Conservation (phyloP, 768 basidiomycete species). For the Boletus reticuloceps region DNA sequence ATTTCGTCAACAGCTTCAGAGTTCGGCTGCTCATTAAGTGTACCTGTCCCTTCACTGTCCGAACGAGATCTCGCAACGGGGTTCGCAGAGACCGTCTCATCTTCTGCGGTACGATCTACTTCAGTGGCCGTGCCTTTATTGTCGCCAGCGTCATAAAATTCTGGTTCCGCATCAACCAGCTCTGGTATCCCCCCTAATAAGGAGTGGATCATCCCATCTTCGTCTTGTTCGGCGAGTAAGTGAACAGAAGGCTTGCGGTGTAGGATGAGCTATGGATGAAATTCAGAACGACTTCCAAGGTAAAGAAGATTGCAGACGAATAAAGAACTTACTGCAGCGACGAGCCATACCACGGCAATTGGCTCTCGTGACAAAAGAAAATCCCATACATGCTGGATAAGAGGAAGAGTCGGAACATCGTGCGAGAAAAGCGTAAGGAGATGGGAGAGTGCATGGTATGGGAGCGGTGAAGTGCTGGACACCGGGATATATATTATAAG, state of each 20-base stretch:
- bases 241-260: slow-evolving; percentile 66
- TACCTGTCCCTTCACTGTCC: background rate
- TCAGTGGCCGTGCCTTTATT: background rate
- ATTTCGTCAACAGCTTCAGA: background rate
- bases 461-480: slow-evolving; percentile 68
- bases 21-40: background rate
- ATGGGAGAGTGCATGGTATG: slow-evolving; percentile 88
- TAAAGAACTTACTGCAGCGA: slow-evolving; percentile 55
- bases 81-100: background rate
- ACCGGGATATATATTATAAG: background rate
- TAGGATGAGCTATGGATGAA: slow-evolving; percentile 58
- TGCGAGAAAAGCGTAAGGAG: slow-evolving; percentile 91
- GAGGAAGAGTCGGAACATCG: slow-evolving; percentile 84
- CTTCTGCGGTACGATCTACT: background rate
- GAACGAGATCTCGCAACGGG: background rate
- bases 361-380: slow-evolving; percentile 84
- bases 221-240: slow-evolving; percentile 61
- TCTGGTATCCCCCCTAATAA: slow-evolving; percentile 63
- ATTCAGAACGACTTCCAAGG: background rate
- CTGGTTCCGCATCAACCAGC: slow-evolving; percentile 31
- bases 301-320: background rate
- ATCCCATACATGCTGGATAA: slow-evolving; percentile 92
- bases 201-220: slow-evolving; percentile 82
- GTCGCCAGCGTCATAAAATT: background rate
- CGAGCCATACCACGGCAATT: slow-evolving; percentile 77